Conservation (phyloP, 805 yeast species). For the Candida pseudofarinosa region DNA sequence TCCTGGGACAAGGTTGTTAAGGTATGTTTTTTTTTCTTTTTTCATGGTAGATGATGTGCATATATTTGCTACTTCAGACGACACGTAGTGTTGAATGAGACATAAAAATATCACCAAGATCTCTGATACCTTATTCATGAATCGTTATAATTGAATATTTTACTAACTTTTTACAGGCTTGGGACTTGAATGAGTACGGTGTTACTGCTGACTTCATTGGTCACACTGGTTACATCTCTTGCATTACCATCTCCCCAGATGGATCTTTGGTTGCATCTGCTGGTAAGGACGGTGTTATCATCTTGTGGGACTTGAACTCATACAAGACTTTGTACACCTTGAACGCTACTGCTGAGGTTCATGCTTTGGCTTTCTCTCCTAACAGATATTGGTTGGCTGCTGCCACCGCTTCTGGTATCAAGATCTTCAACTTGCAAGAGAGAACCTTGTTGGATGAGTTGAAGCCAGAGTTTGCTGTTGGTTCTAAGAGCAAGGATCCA, state of each 20-base stretch:
- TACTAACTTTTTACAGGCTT: conserved; percentile 70
- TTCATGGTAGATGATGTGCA: conserved; percentile 57
- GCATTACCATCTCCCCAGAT: conserved; percentile 98
- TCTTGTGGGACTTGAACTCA: conserved; percentile 94
- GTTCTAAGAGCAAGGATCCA: conserved; percentile 92
- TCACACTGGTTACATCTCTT: conserved; percentile 98
- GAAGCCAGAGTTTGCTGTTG: conserved; percentile 92
- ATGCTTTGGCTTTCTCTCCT: conserved; percentile 99
- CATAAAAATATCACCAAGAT: conserved; percentile 95
- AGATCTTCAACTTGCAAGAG: conserved; percentile 96
- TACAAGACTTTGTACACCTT: conserved; percentile 88
- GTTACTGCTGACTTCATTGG: conserved; percentile 96
- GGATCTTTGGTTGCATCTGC: conserved; percentile 99
- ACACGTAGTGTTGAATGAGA: conserved; percentile 79
- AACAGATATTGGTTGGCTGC: conserved; percentile 99
- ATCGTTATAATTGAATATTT: conserved; percentile 4
- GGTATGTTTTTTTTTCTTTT: conserved; percentile 62
- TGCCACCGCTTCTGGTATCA: conserved; percentile 96
- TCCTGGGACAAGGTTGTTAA: conserved; percentile 98
- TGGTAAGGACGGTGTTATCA: conserved; percentile 98
- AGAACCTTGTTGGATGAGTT: conserved; percentile 92
- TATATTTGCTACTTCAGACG: conserved; percentile 99
- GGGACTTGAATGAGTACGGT: conserved; percentile 85
- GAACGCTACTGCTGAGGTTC: conserved; percentile 92
- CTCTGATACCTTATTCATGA: conserved; percentile 67